These are phyloP conservation scores for Penicillium sclerotigenum DNA, from an alignment of 2,329 filamentous ascomycete species.

Conservation along the genomic window DNA sequence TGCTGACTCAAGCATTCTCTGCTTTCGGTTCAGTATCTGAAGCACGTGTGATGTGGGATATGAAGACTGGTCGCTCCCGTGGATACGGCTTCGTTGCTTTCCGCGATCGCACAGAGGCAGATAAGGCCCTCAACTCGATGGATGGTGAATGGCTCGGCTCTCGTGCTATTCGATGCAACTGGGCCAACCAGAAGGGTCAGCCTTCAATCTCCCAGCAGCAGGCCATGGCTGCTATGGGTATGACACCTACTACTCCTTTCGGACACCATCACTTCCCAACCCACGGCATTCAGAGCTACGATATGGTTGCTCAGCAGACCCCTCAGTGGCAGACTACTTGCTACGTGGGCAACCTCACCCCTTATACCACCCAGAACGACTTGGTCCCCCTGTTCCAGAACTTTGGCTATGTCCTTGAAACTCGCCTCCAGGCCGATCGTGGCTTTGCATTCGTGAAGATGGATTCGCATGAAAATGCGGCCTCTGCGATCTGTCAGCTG, in stretches of 20 bases:
- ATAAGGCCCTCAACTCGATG: conserved; percentile 96
- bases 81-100: conserved; percentile 98
- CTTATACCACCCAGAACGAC: conserved; percentile 95
- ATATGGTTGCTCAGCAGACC: conserved; percentile 93
- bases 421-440: conserved; percentile 94
- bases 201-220: conserved; percentile 97
- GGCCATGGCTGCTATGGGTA: conserved; percentile 94
- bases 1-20: conserved; percentile 89
- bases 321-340: conserved; percentile 97
- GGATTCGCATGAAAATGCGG: conserved; percentile 96
- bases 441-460: conserved; percentile 99
- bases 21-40: conserved; percentile 95
- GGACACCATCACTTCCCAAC: conserved; percentile 98
- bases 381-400: conserved; percentile 98
- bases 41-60: conserved; percentile 99
- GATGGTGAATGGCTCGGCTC: conserved; percentile 99
- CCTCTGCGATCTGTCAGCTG: conserved; percentile 96
- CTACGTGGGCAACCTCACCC: conserved; percentile 96
- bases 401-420: conserved; percentile 96
- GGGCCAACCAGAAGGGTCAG: conserved; percentile 99
- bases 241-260: conserved; percentile 94
- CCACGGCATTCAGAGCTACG: conserved; percentile 93
- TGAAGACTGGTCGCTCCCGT: conserved; percentile 97
- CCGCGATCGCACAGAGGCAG: conserved; percentile 86
- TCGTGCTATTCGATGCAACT: conserved; percentile 97